phyloP scores from a whole-genome alignment of 768 basidiomycete species.

The Tylopilus sp. region DNA sequence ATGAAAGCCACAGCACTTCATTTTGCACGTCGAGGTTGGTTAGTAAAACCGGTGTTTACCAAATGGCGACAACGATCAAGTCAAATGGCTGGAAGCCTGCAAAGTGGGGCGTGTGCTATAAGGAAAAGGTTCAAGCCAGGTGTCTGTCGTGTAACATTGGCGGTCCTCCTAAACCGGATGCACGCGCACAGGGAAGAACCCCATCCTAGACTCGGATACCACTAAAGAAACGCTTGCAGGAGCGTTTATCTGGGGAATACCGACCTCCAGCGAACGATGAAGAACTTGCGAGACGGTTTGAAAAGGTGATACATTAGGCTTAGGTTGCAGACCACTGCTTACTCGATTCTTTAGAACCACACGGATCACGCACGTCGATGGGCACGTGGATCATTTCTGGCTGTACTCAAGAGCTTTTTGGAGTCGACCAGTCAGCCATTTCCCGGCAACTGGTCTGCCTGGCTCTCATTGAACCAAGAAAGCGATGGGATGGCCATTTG shows the following conservation, averaged over 20 bases:
- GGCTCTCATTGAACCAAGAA: slow-evolving; percentile 74
- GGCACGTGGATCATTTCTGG: slow-evolving; percentile 69
- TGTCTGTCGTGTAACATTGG: slow-evolving; percentile 30
- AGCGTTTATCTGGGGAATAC: slow-evolving; percentile 42
- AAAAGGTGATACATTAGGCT: slow-evolving; percentile 47
- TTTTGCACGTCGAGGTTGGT: slow-evolving; percentile 39
- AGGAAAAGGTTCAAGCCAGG: slow-evolving; percentile 42
- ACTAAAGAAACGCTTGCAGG: slow-evolving; percentile 30
- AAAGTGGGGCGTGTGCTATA: slow-evolving; percentile 58
- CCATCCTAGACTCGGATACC: slow-evolving; percentile 21
- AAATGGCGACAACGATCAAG: slow-evolving; percentile 47
- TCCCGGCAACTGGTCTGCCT: slow-evolving; percentile 53
- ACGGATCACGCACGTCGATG: slow-evolving; percentile 70
- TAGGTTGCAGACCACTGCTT: background rate
- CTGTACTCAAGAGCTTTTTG: slow-evolving; percentile 34
- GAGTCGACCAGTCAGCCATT: slow-evolving; percentile 28
- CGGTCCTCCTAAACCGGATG: slow-evolving; percentile 13
- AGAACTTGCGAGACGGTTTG: slow-evolving; percentile 59
- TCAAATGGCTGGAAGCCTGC: slow-evolving; percentile 61
- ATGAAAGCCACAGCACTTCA: slow-evolving; percentile 40
- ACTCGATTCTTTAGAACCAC: slow-evolving; percentile 51
- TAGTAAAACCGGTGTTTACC: slow-evolving; percentile 42
- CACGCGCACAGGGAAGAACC: slow-evolving; percentile 17
- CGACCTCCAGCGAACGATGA: slow-evolving; percentile 57
- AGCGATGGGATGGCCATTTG: slow-evolving; percentile 77